These are phyloP conservation scores for Diaporthe longicolla DNA, from an alignment of 2,329 filamentous ascomycete genomes.

Conservation along the genomic window DNA sequence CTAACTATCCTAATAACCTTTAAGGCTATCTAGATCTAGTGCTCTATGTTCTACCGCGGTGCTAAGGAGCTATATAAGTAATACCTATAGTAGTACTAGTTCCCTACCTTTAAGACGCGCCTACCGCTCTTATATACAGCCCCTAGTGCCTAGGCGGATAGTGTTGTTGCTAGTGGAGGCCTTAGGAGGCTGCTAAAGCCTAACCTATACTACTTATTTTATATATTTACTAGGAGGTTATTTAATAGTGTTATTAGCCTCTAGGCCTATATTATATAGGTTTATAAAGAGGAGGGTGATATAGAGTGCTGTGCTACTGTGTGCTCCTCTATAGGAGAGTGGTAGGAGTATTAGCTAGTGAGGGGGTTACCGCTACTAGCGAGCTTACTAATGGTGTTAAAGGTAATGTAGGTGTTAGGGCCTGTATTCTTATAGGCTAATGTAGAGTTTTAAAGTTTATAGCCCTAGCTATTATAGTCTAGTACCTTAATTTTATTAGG, in stretches of 20 bases:
- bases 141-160: too few species aligned
- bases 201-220: background rate
- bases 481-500: too few species aligned
- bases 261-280: background rate
- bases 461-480: background rate
- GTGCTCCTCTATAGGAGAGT: background rate
- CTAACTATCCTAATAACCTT: too few species aligned
- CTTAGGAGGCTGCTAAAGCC: background rate
- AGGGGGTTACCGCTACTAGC: background rate
- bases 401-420: background rate
- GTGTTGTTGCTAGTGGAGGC: too few species aligned
- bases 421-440: background rate
- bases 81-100: too few species aligned
- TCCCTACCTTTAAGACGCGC: too few species aligned
- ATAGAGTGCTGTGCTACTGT: background rate
- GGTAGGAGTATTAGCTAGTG: background rate
- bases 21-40: too few species aligned
- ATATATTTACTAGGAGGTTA: background rate
- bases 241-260: background rate
- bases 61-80: too few species aligned
- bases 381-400: background rate
- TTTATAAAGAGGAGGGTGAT: background rate
- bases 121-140: too few species aligned
- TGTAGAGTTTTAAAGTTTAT: background rate
- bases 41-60: too few species aligned